Evolutionary conservation across 1,284 basidiomycete species (phyloP).

Genomic region (Ustilago curta): DNA sequence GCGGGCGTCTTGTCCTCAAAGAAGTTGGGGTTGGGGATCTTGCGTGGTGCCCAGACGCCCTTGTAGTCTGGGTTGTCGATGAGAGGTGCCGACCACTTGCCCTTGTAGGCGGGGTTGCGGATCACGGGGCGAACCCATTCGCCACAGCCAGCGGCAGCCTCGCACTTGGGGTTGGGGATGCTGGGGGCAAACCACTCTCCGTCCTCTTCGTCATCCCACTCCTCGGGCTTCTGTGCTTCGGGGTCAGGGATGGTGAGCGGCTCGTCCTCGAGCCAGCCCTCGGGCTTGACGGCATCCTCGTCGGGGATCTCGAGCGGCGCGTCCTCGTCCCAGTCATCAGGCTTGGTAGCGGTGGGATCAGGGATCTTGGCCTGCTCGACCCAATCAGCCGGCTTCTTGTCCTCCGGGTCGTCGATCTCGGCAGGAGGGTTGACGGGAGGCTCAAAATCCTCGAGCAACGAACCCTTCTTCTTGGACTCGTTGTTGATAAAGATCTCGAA

Average conservation of each 20-base stretch:
- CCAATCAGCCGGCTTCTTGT: constrained; percentile 92
- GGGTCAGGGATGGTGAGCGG: constrained; percentile 86
- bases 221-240: constrained; percentile 94
- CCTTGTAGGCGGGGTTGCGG: constrained; percentile 97
- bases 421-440: constrained; percentile 93
- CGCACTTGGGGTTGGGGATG: constrained; percentile 81
- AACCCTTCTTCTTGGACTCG: constrained; percentile 77
- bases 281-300: constrained; percentile 87
- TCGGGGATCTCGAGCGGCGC: constrained; percentile 76
- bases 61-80: constrained; percentile 74
- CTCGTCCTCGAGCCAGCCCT: constrained; percentile 95
- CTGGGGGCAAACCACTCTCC: constrained; percentile 96
- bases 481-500: constrained; percentile 94
- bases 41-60: constrained; percentile 63
- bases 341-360: constrained; percentile 82
- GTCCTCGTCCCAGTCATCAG: constrained; percentile 68
- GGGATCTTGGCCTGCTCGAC: constrained; percentile 87
- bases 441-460: constrained; percentile 90
- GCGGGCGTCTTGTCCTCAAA: constrained; percentile 90
- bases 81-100: constrained; percentile 90
- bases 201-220: constrained; percentile 99
- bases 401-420: constrained; percentile 92
- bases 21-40: constrained; percentile 81
- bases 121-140: constrained; percentile 90
- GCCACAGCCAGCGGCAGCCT: constrained; percentile 91